Conservation (phyloP, 2,329 filamentous ascomycete species). For the Aureobasidium sp. region DNA sequence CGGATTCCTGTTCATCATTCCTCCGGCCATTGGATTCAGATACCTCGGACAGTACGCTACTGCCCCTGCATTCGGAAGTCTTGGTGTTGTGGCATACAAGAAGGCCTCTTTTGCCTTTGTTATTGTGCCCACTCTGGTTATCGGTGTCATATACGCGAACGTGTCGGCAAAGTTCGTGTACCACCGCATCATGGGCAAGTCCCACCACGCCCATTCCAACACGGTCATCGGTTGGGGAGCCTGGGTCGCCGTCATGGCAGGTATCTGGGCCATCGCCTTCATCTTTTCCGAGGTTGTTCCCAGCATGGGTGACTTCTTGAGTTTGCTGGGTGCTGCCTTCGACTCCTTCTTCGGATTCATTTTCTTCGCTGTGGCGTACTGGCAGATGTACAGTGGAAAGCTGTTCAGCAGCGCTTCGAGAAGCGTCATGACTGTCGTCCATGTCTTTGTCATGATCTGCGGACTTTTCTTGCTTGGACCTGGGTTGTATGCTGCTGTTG, state of each 20-base stretch:
- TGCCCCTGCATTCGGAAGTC: conserved; percentile 43
- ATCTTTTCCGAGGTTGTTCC: conserved; percentile 44
- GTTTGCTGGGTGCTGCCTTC: conserved; percentile 41
- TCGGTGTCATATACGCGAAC: conserved; percentile 45
- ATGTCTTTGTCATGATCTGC: conserved; percentile 39
- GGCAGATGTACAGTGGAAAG: conserved; percentile 30
- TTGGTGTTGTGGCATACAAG: conserved; percentile 39
- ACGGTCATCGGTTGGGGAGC: conserved; percentile 42
- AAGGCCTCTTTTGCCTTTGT: conserved; percentile 46
- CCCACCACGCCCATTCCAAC: conserved; percentile 41
- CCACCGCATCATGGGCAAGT: conserved; percentile 36
- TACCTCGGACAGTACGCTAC: conserved; percentile 45
- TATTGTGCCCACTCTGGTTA: conserved; percentile 44
- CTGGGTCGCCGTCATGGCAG: conserved; percentile 37
- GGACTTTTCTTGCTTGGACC: conserved; percentile 46
- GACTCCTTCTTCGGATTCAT: conserved; percentile 47
- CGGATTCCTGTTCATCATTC: conserved; percentile 43
- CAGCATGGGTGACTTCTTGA: conserved; percentile 45
- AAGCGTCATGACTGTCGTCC: conserved; percentile 38
- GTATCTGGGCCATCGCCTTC: conserved; percentile 40
- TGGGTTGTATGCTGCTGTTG: conserved; percentile 45
- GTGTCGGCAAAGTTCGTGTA: conserved; percentile 44
- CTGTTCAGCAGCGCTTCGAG: conserved; percentile 25
- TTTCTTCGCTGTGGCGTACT: conserved; percentile 46
- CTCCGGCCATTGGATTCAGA: conserved; percentile 42